These are phyloP conservation scores for Phytophthora hibernalis DNA, from an alignment of 352 stramenopile genomes.

Conservation along the genomic window DNA sequence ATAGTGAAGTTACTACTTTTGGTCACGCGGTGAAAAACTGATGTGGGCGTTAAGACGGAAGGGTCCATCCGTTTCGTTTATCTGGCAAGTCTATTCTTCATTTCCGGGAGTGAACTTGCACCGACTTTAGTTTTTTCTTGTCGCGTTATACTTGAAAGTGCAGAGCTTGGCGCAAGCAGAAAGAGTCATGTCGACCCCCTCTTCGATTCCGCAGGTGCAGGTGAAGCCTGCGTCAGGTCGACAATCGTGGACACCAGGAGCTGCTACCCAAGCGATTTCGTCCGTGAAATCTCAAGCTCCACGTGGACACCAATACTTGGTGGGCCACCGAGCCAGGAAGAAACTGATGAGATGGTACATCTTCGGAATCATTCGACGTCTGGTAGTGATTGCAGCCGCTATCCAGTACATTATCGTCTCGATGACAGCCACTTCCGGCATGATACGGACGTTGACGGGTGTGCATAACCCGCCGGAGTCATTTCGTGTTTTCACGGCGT, in stretches of 20 bases:
- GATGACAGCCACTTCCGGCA: slow-evolving; percentile 24
- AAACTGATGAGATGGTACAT: slow-evolving; percentile 22
- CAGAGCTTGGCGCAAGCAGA: neutral
- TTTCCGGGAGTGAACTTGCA: neutral
- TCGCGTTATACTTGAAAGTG: neutral
- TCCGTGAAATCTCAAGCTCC: neutral
- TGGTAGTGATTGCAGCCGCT: slow-evolving; percentile 37
- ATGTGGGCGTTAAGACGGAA: neutral
- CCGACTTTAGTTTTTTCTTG: neutral
- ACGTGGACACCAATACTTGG: slow-evolving; percentile 17
- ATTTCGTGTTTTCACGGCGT: slow-evolving; percentile 17
- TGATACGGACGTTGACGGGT: slow-evolving; percentile 23
- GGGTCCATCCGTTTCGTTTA: neutral
- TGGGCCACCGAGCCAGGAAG: slow-evolving; percentile 20
- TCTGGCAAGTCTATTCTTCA: neutral
- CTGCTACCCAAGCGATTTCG: neutral
- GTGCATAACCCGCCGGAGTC: slow-evolving; percentile 22
- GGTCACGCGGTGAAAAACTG: no score
- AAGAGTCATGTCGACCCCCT: neutral
- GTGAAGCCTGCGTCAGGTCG: slow-evolving; percentile 15
- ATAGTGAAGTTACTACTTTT: no score
- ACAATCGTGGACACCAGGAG: neutral
- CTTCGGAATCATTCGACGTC: slow-evolving; percentile 36
- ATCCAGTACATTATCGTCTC: slow-evolving; percentile 44
- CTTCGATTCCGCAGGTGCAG: slow-evolving; percentile 20